A percentile compares a stretch with the other conserved stretches of the same genome.
Conservation (phyloP, 768 basidiomycete species). For the Rhodosporidiobolus odoratus region DNA sequence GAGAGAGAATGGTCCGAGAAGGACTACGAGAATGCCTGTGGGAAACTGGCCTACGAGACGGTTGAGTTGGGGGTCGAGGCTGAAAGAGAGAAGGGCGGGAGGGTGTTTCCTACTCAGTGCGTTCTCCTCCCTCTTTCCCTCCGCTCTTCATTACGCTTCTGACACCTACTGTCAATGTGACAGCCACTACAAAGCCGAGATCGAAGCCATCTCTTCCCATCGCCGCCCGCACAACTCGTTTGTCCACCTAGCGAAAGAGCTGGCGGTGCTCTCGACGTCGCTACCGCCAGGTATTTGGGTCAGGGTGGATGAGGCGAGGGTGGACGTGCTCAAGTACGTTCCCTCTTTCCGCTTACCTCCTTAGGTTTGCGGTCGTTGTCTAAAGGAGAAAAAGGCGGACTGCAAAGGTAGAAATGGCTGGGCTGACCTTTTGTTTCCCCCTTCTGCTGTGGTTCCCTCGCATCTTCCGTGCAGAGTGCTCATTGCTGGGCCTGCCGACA, state of each 20-base stretch:
- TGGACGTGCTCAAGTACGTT: constrained; percentile 52
- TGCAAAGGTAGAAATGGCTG: no score
- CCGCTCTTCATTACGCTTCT: neutral
- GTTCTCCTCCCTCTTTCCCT: neutral
- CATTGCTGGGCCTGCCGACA: constrained; percentile 62
- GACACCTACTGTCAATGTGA: no score
- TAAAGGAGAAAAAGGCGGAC: no score
- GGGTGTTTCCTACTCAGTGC: constrained; percentile 3
- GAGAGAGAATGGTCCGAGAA: constrained; percentile 49
- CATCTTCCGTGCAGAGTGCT: constrained; percentile 37
- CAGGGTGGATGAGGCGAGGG: constrained; percentile 56
- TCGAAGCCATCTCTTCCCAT: constrained; percentile 47
- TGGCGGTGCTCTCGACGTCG: constrained; percentile 57
- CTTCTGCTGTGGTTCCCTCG: neutral
- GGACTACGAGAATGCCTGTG: constrained; percentile 52
- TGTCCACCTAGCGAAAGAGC: constrained; percentile 55
- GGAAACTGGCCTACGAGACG: constrained; percentile 53
- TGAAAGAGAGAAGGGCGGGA: neutral
- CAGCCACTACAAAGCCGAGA: constrained; percentile 47
- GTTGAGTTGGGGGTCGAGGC: constrained; percentile 35
- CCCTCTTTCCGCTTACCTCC: neutral
- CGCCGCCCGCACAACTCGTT: constrained; percentile 49
- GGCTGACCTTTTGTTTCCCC: no score
- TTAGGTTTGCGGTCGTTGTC: neutral
- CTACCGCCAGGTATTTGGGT: constrained; percentile 56